Evolutionary conservation across 1,284 basidiomycete species (phyloP).

Genomic region (Naganishia sp.): DNA sequence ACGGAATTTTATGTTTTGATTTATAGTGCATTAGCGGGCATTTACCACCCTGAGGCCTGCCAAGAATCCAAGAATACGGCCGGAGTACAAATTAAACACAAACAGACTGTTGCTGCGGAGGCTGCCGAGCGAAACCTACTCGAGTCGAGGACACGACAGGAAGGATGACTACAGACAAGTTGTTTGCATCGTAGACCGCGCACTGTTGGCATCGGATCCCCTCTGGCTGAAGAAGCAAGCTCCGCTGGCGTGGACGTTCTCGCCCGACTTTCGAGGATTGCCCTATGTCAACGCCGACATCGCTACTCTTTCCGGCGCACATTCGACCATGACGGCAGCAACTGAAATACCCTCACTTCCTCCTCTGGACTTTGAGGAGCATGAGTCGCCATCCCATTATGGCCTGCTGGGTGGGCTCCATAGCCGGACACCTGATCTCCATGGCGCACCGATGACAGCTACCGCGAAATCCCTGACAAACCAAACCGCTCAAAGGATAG

Average conservation of each 20-base stretch:
- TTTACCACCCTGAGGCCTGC: background rate
- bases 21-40: background rate
- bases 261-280: no score
- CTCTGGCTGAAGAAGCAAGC: no score
- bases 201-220: no score
- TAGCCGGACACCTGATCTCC: background rate
- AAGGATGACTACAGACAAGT: no score
- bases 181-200: no score
- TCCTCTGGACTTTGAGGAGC: slow-evolving; percentile 16
- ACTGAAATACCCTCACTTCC: slow-evolving; percentile 3
- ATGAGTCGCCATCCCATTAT: background rate
- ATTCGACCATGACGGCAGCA: slow-evolving; percentile 17
- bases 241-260: no score
- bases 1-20: background rate
- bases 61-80: slow-evolving; percentile 10
- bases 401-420: background rate
- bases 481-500: slow-evolving; percentile 19
- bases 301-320: background rate
- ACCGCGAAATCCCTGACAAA: slow-evolving; percentile 17
- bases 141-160: no score
- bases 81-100: slow-evolving; percentile 7
- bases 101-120: slow-evolving; percentile 13
- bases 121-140: background rate
- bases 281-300: background rate
- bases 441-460: slow-evolving; percentile 6